Evolutionary conservation across 2,329 filamentous ascomycete genomes (phyloP), one percentile per base, ranked within the genome.

Genomic region (Teratosphaeria destructans): DNA sequence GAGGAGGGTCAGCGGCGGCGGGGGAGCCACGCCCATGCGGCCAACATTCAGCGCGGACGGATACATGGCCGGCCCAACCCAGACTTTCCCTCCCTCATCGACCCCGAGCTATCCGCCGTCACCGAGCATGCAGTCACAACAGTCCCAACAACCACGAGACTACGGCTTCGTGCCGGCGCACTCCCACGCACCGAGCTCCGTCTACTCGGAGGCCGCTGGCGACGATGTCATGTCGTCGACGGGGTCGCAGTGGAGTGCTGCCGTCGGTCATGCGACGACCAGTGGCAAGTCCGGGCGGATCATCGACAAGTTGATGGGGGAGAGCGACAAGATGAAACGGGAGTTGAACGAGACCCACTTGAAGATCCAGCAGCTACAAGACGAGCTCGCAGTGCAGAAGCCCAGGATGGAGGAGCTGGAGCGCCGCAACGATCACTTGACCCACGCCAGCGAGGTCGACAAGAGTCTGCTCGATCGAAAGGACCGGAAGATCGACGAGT

Each of bases 281-380:
- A 63, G 63, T 23, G 87, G 87, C 52, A 90, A 90, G 76, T 89
- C 86, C 10, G 87, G 87, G 8, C 80, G 87, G 37, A 87, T 90
- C 57, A 93, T 94, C 72, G 90, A 94, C 74, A 84, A 85, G 69
- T 81, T 94, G 58, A 89, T 90, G 70, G 85, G 86, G 57, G 89
- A 93, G 70, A 91, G 91, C 66, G 89, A 93, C 68, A 81, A 85
- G 49, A 78, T 93, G 54, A 88, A 88, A 67, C 82, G 88, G 57
- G 88, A 93, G 63, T 68, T 79, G 52, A 73, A 72, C 35, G 72
- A 74, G 2, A 74, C 78, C 61, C 70, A 72, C 57, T 67, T 75
- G 19, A 74, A 73, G 54, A 81, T 86, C 53, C 87, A 90, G 60
- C 88, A 91, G 68, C 81, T 86, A n/a, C 83, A 84, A 65, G 84